phyloP scores from a whole-genome alignment of 345 rosid genomes.

The Corchorus capsularis region DNA sequence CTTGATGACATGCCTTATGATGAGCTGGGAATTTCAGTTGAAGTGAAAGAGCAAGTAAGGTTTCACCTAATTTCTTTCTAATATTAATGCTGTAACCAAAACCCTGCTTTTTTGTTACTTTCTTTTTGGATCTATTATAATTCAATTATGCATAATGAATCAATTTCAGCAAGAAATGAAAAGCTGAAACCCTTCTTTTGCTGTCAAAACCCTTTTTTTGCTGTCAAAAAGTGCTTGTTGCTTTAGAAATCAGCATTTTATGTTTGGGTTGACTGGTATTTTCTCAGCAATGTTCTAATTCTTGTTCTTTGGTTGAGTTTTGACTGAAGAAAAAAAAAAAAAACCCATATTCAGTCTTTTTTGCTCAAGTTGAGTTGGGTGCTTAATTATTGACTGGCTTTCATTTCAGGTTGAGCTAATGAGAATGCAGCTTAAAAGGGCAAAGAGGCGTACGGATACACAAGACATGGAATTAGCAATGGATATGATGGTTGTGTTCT shows the following conservation, averaged over 20 bases:
- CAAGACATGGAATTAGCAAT: conserved; percentile 67
- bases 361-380: conserved; percentile 13
- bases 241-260: conserved; percentile 2
- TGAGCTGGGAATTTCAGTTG: conserved; percentile 52
- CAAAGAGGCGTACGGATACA: conserved; percentile 54
- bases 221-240: not conserved
- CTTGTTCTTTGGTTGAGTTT: not conserved
- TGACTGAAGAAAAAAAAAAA: not conserved
- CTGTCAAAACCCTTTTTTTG: not conserved
- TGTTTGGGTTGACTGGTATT: not conserved
- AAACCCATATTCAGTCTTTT: not conserved
- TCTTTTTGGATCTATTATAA: conserved; percentile 11
- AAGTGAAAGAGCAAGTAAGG: conserved; percentile 63
- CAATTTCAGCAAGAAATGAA: not conserved
- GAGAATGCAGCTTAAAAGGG: conserved; percentile 55
- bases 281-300: not conserved
- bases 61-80: not conserved
- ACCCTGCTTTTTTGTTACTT: not conserved
- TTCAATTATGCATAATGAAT: not conserved
- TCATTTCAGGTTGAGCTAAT: conserved; percentile 59
- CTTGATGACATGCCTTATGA: conserved; percentile 50
- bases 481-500: conserved; percentile 65
- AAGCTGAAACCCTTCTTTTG: not conserved
- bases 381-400: not conserved
- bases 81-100: not conserved